Evolutionary conservation across 306 rosid species (phyloP).

Genomic region (Cercis canadensis): DNA sequence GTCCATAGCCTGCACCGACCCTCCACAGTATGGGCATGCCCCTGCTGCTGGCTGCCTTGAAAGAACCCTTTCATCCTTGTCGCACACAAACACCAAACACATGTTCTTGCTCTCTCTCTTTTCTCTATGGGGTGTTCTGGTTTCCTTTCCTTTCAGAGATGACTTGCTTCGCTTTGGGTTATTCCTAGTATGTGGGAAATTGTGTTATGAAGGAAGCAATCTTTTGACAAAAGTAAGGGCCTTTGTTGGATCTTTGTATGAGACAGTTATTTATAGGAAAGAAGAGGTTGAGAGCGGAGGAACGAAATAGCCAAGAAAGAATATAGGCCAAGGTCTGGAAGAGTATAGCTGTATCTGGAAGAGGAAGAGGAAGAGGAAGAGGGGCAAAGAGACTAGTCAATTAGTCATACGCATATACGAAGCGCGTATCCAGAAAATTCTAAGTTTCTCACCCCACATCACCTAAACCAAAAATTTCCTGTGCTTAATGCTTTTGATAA

Average conservation of each 20-base stretch:
- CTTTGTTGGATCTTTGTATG: not conserved
- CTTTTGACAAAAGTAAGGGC: not conserved
- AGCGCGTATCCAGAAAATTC: conserved; percentile 42
- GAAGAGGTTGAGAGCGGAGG: not conserved
- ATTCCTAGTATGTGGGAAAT: too few relatives aligned
- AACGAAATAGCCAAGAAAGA: not conserved
- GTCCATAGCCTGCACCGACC: conserved; percentile 76
- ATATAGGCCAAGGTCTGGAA: conserved; percentile 6
- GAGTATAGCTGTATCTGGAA: conserved; percentile 18
- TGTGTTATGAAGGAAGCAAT: not conserved
- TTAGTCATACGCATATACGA: not conserved
- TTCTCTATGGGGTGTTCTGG: not conserved
- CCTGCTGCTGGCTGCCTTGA: conserved; percentile 80
- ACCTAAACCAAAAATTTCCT: too few relatives aligned
- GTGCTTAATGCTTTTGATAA: not conserved
- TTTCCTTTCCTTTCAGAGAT: too few relatives aligned
- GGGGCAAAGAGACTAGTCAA: not conserved
- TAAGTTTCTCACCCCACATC: too few relatives aligned
- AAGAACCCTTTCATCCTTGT: conserved; percentile 66
- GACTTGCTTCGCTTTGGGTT: too few relatives aligned
- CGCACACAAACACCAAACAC: conserved; percentile 93
- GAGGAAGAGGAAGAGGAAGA: not conserved
- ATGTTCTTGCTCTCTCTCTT: conserved; percentile 32
- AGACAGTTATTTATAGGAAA: not conserved
- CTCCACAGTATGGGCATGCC: conserved; percentile 81